phyloP scores from a whole-genome alignment of 805 yeast genomes.

The Myxozyma geophila region DNA sequence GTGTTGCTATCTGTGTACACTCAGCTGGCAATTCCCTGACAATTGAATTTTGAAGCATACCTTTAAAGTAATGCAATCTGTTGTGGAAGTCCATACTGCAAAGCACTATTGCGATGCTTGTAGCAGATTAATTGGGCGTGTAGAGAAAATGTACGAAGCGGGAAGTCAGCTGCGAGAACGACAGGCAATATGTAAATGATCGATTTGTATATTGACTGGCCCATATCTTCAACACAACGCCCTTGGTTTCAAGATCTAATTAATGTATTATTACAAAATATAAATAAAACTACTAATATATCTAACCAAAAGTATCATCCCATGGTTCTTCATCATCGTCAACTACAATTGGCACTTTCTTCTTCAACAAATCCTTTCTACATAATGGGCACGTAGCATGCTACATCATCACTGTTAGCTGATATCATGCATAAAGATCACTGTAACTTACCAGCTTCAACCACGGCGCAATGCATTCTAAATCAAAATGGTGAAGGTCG shows the following conservation, averaged over 20 bases:
- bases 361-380: constrained; percentile 67
- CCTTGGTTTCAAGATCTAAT: not conserved
- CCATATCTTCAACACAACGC: not conserved
- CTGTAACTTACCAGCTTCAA: constrained; percentile 53
- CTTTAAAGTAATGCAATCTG: constrained; percentile 14
- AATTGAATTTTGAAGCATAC: not conserved
- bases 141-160: not conserved
- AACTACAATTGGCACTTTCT: constrained; percentile 54
- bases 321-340: constrained; percentile 71
- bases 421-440: constrained; percentile 39
- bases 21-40: too few relatives aligned
- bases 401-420: not conserved
- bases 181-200: not conserved
- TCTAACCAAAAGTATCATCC: constrained; percentile 74
- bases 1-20: not conserved
- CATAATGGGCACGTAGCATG: constrained; percentile 77
- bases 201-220: constrained; percentile 6
- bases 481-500: constrained; percentile 72
- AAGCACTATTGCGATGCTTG: not conserved
- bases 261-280: not conserved
- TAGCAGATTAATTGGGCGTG: not conserved
- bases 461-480: constrained; percentile 94
- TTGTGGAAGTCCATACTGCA: constrained; percentile 22
- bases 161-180: not conserved
- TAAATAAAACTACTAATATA: not conserved